A percentile compares a stretch with the other conserved stretches of the same genome.
These are phyloP conservation scores for Teratosphaeria gauchensis DNA, from an alignment of 2,329 filamentous ascomycete species.

Conservation along the genomic window DNA sequence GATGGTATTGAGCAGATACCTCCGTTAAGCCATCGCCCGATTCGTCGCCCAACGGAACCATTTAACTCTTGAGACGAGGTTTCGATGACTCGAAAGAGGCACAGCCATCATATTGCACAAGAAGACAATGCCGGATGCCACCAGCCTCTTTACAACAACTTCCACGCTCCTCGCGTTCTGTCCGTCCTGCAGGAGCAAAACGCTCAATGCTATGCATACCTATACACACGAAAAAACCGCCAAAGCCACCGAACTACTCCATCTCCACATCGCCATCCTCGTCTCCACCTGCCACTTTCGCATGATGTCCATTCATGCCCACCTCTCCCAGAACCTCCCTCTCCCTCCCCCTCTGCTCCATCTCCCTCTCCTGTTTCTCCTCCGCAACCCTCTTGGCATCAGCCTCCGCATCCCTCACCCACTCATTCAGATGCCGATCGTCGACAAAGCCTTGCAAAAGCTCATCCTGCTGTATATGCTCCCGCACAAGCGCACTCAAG, in stretches of 20 bases:
- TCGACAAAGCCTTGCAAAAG: slow-evolving; percentile 55
- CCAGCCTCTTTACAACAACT: not conserved
- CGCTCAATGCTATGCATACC: not conserved
- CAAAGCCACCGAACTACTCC: not conserved
- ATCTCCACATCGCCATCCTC: not conserved
- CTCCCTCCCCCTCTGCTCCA: slow-evolving; percentile 15
- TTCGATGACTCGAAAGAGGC: not conserved
- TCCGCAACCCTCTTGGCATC: slow-evolving; percentile 30
- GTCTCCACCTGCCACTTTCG: not conserved
- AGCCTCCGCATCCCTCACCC: slow-evolving; percentile 43
- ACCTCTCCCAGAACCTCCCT: slow-evolving; percentile 3
- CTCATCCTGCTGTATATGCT: slow-evolving; percentile 64
- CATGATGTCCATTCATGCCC: not conserved
- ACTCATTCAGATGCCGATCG: slow-evolving; percentile 59
- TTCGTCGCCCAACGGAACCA: not conserved
- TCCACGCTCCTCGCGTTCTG: not conserved
- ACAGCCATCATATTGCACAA: not conserved
- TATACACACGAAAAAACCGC: not conserved
- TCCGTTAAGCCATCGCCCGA: too few relatives aligned
- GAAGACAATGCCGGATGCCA: not conserved
- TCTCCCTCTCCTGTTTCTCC: slow-evolving; percentile 23
- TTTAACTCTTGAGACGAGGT: not conserved
- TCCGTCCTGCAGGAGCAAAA: not conserved
- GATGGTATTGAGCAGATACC: too few relatives aligned
- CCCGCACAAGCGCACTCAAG: slow-evolving; percentile 57